Conservation (phyloP, 495 filamentous ascomycete species). For the Aspergillus bertholletiae region DNA sequence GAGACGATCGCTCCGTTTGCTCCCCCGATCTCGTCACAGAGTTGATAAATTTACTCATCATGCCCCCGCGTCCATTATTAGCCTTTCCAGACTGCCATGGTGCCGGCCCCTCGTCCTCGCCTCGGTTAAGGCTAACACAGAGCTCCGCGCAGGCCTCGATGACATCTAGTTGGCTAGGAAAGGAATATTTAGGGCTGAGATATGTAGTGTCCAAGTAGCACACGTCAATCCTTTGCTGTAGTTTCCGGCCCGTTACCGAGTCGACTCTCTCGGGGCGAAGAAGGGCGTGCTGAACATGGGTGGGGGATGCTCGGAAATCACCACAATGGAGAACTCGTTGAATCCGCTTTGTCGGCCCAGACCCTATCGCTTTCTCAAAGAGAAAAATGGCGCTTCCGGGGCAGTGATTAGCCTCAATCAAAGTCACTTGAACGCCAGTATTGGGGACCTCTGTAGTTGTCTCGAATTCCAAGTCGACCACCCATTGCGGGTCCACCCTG, state of each 20-base stretch:
- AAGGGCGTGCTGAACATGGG: slow-evolving; percentile 81
- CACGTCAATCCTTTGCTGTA: slow-evolving; percentile 83
- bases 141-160: slow-evolving; percentile 86
- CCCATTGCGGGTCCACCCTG: slow-evolving; percentile 78
- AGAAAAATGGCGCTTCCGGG: slow-evolving; percentile 92
- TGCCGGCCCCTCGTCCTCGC: slow-evolving; percentile 35
- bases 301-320: slow-evolving; percentile 86
- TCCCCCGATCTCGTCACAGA: slow-evolving; percentile 13
- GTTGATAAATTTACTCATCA: slow-evolving; percentile 63
- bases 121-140: slow-evolving; percentile 66
- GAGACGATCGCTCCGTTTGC: slow-evolving; percentile 5
- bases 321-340: slow-evolving; percentile 91
- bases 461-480: slow-evolving; percentile 86
- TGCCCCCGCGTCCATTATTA: slow-evolving; percentile 43
- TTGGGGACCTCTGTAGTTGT: slow-evolving; percentile 71
- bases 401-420: slow-evolving; percentile 97
- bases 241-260: slow-evolving; percentile 59
- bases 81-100: slow-evolving; percentile 35
- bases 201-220: slow-evolving; percentile 99
- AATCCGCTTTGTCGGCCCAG: slow-evolving; percentile 50
- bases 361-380: slow-evolving; percentile 73
- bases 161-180: slow-evolving; percentile 84
- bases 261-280: slow-evolving; percentile 72
- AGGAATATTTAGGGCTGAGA: slow-evolving; percentile 90
- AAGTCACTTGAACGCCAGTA: slow-evolving; percentile 78